A percentile compares a stretch with the other conserved stretches of the same genome.
phyloP scores from a whole-genome alignment of 1,139 yeast species.

The Candida sojae region DNA sequence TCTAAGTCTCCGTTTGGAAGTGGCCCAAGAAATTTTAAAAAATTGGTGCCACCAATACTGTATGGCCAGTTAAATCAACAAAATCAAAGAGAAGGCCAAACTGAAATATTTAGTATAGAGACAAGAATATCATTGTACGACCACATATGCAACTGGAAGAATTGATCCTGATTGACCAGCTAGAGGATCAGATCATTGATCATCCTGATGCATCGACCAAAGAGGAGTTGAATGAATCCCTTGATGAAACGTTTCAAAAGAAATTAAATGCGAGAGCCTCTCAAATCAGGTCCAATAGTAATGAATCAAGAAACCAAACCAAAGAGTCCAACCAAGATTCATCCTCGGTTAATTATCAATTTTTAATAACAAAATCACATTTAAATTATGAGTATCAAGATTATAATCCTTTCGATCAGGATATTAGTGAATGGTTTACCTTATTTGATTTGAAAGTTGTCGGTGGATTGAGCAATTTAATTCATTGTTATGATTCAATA shows the following conservation, averaged over 20 bases:
- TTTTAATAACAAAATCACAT: conserved; percentile 35
- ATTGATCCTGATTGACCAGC: conserved; percentile 42
- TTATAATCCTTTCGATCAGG: conserved; percentile 39
- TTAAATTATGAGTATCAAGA: conserved; percentile 52
- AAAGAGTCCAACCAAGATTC: conserved; percentile 7
- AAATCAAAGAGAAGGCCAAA: too few species aligned
- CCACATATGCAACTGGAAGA: conserved; percentile 37
- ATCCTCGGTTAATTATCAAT: conserved; percentile 21
- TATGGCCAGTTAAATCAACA: too few species aligned
- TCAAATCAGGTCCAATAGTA: conserved; percentile 25
- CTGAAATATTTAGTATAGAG: too few species aligned
- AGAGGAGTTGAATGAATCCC: conserved; percentile 31
- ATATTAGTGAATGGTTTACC: conserved; percentile 68
- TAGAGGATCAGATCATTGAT: conserved; percentile 50
- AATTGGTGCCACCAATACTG: too few species aligned
- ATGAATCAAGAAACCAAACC: conserved; percentile 13
- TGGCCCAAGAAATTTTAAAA: too few species aligned
- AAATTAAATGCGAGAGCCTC: conserved; percentile 48
- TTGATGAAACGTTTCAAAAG: conserved; percentile 48
- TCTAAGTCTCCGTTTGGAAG: neutral
- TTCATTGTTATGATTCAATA: conserved; percentile 12
- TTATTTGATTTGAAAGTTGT: conserved; percentile 44
- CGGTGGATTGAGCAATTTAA: conserved; percentile 22
- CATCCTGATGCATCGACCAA: conserved; percentile 45
- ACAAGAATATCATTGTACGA: neutral